Percentiles rank a stretch among this genome's conserved stretches.
Evolutionary conservation across 1,139 yeast species (phyloP).

Genomic region (Zygoascus sp.): DNA sequence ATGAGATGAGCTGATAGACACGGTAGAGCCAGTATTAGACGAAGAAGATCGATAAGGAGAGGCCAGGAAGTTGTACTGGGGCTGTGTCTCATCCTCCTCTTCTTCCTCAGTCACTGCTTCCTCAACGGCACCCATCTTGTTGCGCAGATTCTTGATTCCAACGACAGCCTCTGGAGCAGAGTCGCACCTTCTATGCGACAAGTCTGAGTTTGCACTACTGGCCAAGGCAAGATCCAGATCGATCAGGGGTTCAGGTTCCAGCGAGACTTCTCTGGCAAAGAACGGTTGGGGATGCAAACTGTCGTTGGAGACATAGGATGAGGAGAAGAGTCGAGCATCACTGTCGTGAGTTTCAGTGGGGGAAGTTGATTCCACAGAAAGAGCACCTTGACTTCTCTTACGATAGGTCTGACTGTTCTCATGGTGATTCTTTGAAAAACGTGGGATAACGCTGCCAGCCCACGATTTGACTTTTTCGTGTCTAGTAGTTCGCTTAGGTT

Average conservation of each 20-base stretch:
- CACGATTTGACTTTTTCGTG: constrained; percentile 29
- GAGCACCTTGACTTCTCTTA: not conserved
- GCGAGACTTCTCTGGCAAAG: constrained; percentile 1
- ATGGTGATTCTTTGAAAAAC: constrained; percentile 1
- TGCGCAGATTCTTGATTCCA: constrained; percentile 19
- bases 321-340: constrained; percentile 12
- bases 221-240: constrained; percentile 35
- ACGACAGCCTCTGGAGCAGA: constrained; percentile 28
- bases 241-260: constrained; percentile 24
- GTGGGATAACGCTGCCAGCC: constrained; percentile 27
- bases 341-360: not conserved
- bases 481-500: constrained; percentile 12
- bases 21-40: constrained; percentile 8
- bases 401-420: constrained; percentile 5
- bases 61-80: constrained; percentile 4
- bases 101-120: constrained; percentile 34
- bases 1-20: constrained; percentile 8
- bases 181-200: constrained; percentile 26
- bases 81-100: constrained; percentile 16
- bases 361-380: not conserved
- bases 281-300: constrained; percentile 4
- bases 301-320: constrained; percentile 16
- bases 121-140: constrained; percentile 31
- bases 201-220: constrained; percentile 21
- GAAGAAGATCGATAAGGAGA: constrained; percentile 10